Evolutionary conservation across 345 rosid genomes (phyloP).

Genomic region (Brassica rapa): DNA sequence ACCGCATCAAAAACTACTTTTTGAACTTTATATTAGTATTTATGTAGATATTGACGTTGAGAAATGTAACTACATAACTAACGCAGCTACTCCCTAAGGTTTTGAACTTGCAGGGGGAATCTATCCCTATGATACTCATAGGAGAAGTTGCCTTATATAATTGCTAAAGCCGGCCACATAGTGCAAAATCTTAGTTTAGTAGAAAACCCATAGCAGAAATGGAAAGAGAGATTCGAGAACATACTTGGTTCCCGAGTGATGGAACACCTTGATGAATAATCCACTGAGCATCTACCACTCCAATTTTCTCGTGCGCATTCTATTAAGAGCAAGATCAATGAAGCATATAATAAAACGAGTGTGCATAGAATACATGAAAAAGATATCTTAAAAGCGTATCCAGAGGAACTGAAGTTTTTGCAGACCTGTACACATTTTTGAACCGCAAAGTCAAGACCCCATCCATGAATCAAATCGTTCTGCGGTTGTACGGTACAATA

Average conservation of each 20-base stretch:
- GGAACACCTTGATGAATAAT: conserved; percentile 69
- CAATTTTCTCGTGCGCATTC: conserved; percentile 70
- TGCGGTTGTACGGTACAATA: conserved; percentile 25
- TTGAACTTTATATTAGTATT: no score
- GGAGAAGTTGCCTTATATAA: conserved; percentile 1
- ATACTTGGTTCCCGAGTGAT: conserved; percentile 73
- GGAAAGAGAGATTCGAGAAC: background rate
- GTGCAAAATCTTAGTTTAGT: background rate
- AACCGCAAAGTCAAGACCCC: conserved; percentile 76
- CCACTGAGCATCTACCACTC: conserved; percentile 79
- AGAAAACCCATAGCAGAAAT: background rate
- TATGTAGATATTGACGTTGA: background rate
- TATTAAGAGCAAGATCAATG: conserved; percentile 3
- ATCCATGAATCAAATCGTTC: conserved; percentile 81
- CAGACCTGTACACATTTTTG: conserved; percentile 68
- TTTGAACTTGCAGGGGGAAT: background rate
- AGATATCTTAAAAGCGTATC: background rate
- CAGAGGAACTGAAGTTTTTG: conserved; percentile 1
- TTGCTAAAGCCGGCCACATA: background rate
- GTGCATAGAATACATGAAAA: background rate
- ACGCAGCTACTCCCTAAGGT: background rate
- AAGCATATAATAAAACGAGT: background rate
- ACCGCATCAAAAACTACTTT: background rate
- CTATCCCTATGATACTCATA: background rate
- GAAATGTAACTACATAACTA: no score